Conservation (phyloP, 352 stramenopile species). For the Globisporangium acanthophoron region DNA sequence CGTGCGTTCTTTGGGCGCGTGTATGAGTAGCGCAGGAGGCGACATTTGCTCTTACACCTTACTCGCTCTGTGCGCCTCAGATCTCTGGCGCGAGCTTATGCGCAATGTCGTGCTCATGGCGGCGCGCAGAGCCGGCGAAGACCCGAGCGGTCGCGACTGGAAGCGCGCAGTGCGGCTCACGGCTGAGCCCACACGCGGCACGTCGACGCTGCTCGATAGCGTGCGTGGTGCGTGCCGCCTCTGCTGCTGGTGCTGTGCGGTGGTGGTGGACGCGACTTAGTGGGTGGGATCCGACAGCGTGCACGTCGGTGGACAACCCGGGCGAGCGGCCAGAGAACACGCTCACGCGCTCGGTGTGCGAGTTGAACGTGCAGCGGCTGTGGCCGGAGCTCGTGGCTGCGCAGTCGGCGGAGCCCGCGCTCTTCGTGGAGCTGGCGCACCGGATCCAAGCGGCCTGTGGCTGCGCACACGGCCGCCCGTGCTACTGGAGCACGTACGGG, state of each 20-base stretch:
- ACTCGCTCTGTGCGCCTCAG: constrained; percentile 21
- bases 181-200: constrained; percentile 5
- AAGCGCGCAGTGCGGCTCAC: constrained; percentile 29
- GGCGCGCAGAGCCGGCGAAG: not conserved
- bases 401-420: constrained; percentile 20
- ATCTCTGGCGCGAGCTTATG: constrained; percentile 26
- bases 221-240: constrained; percentile 24
- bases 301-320: constrained; percentile 41
- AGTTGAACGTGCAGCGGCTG: constrained; percentile 27
- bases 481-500: constrained; percentile 70
- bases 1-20: not conserved
- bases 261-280: not conserved
- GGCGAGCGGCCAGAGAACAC: constrained; percentile 48
- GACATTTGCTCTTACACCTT: constrained; percentile 4
- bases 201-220: constrained; percentile 25
- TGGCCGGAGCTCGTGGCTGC: constrained; percentile 11
- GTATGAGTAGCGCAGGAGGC: not conserved
- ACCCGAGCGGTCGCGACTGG: constrained; percentile 17
- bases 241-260: not conserved
- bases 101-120: constrained; percentile 11
- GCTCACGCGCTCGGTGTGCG: constrained; percentile 30
- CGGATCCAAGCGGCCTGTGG: constrained; percentile 58
- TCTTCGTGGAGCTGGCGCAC: constrained; percentile 31
- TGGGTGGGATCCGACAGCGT: constrained; percentile 16
- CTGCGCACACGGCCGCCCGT: constrained; percentile 46